A percentile compares a stretch with the other conserved stretches of the same genome.
Evolutionary conservation across 768 basidiomycete species (phyloP).

Genomic region (Pleurotus platypus): DNA sequence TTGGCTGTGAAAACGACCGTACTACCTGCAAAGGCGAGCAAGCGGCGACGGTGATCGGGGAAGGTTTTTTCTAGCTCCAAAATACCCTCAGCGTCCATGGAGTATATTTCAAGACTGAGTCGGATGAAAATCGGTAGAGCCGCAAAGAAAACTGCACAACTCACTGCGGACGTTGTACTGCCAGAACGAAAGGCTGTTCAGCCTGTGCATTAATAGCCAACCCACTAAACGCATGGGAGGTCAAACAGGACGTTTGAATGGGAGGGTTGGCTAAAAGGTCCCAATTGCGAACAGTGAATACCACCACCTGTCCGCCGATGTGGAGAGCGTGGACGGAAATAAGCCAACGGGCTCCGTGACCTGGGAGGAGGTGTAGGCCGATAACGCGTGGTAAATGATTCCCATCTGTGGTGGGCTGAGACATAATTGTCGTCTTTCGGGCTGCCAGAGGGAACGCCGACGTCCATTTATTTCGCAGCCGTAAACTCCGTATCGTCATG

Average conservation of each 20-base stretch:
- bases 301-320: constrained; percentile 14
- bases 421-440: constrained; percentile 20
- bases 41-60: constrained; percentile 26
- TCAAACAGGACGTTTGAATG: constrained; percentile 38
- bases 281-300: constrained; percentile 54
- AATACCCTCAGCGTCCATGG: constrained; percentile 30
- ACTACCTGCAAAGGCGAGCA: constrained; percentile 32
- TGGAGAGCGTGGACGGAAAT: constrained; percentile 37
- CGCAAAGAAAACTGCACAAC: constrained; percentile 1
- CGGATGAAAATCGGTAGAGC: no score
- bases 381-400: constrained; percentile 30
- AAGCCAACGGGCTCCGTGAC: constrained; percentile 37
- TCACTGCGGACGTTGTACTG: constrained; percentile 40
- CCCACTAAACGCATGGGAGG: constrained; percentile 32
- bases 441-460: constrained; percentile 30
- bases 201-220: constrained; percentile 43
- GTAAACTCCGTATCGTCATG: constrained; percentile 33
- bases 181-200: constrained; percentile 29
- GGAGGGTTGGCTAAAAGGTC: constrained; percentile 34
- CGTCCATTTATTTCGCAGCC: constrained; percentile 48
- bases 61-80: constrained; percentile 26
- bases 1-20: constrained; percentile 32
- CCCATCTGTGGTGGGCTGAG: constrained; percentile 9
- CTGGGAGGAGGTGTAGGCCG: constrained; percentile 45
- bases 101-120: constrained; percentile 38